Percentiles rank a stretch among this genome's conserved stretches.
These are phyloP conservation scores for Fusarium scirpi DNA, from an alignment of 2,329 filamentous ascomycete species.

Conservation along the genomic window DNA sequence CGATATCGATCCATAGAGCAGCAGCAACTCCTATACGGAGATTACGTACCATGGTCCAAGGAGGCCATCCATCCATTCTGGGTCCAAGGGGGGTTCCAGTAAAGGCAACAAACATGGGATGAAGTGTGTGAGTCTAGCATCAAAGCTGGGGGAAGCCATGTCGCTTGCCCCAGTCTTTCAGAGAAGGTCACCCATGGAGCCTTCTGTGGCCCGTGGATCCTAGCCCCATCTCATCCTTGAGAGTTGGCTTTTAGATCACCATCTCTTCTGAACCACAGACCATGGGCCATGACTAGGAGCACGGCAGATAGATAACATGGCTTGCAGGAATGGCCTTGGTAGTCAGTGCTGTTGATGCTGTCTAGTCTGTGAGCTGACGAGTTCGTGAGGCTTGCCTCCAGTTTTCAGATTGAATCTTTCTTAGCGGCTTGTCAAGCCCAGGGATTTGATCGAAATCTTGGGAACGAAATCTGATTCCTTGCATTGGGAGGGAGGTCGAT, in stretches of 20 bases:
- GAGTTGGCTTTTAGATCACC: slow-evolving; percentile 37
- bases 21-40: slow-evolving; percentile 41
- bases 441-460: not conserved
- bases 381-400: not conserved
- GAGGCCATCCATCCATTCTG: slow-evolving; percentile 33
- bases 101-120: slow-evolving; percentile 40
- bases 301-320: slow-evolving; percentile 7
- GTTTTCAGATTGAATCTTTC: not conserved
- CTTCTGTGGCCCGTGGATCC: slow-evolving; percentile 37
- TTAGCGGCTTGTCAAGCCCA: not conserved
- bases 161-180: slow-evolving; percentile 35
- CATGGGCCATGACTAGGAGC: slow-evolving; percentile 25
- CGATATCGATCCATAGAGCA: slow-evolving; percentile 38
- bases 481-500: slow-evolving; percentile 20
- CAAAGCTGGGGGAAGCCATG: slow-evolving; percentile 42
- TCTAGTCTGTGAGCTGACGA: not conserved
- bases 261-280: slow-evolving; percentile 39
- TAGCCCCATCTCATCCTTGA: slow-evolving; percentile 32
- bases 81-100: slow-evolving; percentile 42
- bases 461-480: slow-evolving; percentile 14
- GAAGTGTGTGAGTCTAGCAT: slow-evolving; percentile 42
- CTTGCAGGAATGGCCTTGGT: not conserved
- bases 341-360: not conserved
- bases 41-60: slow-evolving; percentile 43
- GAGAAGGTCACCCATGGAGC: slow-evolving; percentile 34